phyloP scores from a whole-genome alignment of 768 basidiomycete genomes.

The Phlebiopsis flavidoalba region DNA sequence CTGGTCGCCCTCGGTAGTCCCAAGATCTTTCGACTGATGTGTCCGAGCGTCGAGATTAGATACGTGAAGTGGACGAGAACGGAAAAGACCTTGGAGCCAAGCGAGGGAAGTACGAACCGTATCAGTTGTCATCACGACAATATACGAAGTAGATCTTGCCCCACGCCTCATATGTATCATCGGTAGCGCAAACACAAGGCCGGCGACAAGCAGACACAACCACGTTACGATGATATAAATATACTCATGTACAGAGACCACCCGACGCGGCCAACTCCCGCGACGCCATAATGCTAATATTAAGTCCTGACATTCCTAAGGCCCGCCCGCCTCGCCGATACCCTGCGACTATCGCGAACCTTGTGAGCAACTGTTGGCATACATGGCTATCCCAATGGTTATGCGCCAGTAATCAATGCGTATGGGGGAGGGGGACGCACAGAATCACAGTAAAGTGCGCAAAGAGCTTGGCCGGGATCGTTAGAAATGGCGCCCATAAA shows the following conservation, averaged over 20 bases:
- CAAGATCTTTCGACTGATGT: too few relatives aligned
- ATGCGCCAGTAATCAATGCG: neutral
- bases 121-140: constrained; percentile 43
- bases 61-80: too few relatives aligned
- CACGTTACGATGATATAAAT: constrained; percentile 72
- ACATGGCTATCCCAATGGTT: too few relatives aligned
- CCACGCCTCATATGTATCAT: constrained; percentile 72
- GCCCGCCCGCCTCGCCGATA: too few relatives aligned
- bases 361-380: too few relatives aligned
- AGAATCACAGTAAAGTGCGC: constrained; percentile 80
- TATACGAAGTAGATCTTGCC: constrained; percentile 52
- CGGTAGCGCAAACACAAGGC: constrained; percentile 61
- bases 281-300: too few relatives aligned
- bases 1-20: neutral
- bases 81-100: too few relatives aligned
- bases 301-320: too few relatives aligned
- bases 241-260: constrained; percentile 76
- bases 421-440: constrained; percentile 35
- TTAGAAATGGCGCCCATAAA: constrained; percentile 85
- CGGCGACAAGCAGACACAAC: constrained; percentile 61
- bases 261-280: too few relatives aligned
- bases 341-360: too few relatives aligned
- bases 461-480: constrained; percentile 69
- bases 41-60: neutral
- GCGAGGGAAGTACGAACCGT: too few relatives aligned